Evolutionary conservation across 805 yeast species (phyloP).

Genomic region (Ogataea pignaliae): DNA sequence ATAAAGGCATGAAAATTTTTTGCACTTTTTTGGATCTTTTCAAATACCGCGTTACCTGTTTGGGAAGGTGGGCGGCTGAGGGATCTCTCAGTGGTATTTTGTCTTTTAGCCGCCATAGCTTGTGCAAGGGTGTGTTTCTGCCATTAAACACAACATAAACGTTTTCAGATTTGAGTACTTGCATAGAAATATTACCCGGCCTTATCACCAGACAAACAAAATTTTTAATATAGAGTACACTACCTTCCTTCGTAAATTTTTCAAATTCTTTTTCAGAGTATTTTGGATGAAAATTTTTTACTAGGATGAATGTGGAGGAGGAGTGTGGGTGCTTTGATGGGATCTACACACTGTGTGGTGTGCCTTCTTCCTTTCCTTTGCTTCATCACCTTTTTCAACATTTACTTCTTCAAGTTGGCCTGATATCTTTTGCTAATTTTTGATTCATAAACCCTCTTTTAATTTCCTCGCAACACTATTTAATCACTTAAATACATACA

Average conservation of each 20-base stretch:
- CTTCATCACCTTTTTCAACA: not conserved
- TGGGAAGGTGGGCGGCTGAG: slow-evolving; percentile 5
- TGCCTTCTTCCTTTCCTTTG: not conserved
- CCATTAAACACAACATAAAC: not conserved
- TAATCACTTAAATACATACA: slow-evolving; percentile 2
- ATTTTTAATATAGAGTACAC: too few relatives aligned
- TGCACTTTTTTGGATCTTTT: not conserved
- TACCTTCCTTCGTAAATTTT: too few relatives aligned
- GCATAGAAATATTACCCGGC: not conserved
- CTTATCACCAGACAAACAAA: too few relatives aligned
- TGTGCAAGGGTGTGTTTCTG: not conserved
- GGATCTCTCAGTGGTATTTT: too few relatives aligned
- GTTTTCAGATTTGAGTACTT: not conserved
- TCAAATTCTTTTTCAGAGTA: too few relatives aligned
- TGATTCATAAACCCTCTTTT: not conserved
- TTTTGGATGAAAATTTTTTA: too few relatives aligned
- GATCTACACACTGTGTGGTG: too few relatives aligned
- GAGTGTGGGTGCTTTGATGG: too few relatives aligned
- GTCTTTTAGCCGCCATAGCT: too few relatives aligned
- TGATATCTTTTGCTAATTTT: too few relatives aligned
- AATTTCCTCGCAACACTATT: slow-evolving; percentile 4
- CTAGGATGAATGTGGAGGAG: too few relatives aligned
- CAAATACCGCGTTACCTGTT: slow-evolving; percentile 19
- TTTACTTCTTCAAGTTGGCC: not conserved
- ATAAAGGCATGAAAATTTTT: slow-evolving; percentile 15